phyloP scores from a whole-genome alignment of 371 early-diverging fungal genomes.

The Zancudomyces culisetae region DNA sequence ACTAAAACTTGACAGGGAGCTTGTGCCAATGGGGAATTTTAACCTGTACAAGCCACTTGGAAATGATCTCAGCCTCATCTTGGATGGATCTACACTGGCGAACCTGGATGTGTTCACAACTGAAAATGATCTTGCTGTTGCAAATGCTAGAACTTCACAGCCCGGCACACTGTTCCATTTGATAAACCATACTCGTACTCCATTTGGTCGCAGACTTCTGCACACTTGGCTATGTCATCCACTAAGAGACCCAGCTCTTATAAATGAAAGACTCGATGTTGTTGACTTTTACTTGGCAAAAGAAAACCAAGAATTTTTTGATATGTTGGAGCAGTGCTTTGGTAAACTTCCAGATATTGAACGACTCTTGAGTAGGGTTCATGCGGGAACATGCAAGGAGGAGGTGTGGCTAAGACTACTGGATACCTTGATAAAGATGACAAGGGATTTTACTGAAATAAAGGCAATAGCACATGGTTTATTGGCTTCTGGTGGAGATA shows the following conservation, averaged over 20 bases:
- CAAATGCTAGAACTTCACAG: slow-evolving; percentile 3
- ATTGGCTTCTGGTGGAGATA: not conserved
- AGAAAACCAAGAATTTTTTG: slow-evolving; percentile 27
- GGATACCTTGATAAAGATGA: slow-evolving; percentile 6
- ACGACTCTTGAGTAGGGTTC: slow-evolving; percentile 74
- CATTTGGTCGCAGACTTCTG: slow-evolving; percentile 78
- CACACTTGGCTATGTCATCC: slow-evolving; percentile 90
- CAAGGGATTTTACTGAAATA: not conserved
- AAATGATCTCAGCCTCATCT: slow-evolving; percentile 38
- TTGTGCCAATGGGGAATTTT: slow-evolving; percentile 71
- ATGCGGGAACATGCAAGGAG: slow-evolving; percentile 44
- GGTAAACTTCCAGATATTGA: slow-evolving; percentile 75
- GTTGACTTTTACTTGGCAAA: slow-evolving; percentile 53
- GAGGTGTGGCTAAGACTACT: slow-evolving; percentile 16
- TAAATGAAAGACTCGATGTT: slow-evolving; percentile 73
- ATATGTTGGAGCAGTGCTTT: slow-evolving; percentile 23
- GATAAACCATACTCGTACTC: slow-evolving; percentile 67
- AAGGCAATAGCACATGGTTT: not conserved
- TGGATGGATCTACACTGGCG: slow-evolving; percentile 87
- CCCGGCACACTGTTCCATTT: slow-evolving; percentile 75
- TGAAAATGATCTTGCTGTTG: slow-evolving; percentile 31
- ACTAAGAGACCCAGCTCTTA: slow-evolving; percentile 41
- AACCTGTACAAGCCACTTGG: slow-evolving; percentile 57
- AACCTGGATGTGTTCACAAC: slow-evolving; percentile 91
- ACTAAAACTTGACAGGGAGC: slow-evolving; percentile 65